phyloP scores from a whole-genome alignment of 2,329 filamentous ascomycete genomes.

The Talaromyces sp. region DNA sequence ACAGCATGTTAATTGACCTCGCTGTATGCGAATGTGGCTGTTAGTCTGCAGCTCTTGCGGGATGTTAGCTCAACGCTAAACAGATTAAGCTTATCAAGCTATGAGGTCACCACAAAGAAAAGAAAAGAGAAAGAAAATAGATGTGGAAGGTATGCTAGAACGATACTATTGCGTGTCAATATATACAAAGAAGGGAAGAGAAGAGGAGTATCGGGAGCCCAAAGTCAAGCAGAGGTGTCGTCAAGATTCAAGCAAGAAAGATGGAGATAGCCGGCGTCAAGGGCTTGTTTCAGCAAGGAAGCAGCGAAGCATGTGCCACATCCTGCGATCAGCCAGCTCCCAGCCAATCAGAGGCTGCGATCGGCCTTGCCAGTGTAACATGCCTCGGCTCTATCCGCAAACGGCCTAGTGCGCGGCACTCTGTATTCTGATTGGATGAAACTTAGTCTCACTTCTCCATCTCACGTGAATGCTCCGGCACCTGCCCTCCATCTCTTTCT shows the following conservation, averaged over 20 bases:
- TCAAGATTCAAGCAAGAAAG: background rate
- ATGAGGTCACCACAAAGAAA: background rate
- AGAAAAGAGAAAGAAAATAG: background rate
- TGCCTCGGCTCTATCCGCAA: conserved; percentile 10
- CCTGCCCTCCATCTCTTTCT: background rate
- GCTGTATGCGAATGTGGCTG: background rate
- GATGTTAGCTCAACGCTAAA: background rate
- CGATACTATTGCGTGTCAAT: background rate
- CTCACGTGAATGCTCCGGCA: background rate
- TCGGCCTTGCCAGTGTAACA: background rate
- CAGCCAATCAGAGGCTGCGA: background rate
- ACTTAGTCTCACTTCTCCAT: background rate
- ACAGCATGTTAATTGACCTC: conserved; percentile 34
- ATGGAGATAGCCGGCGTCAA: background rate
- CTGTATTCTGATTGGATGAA: background rate
- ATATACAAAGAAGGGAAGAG: background rate
- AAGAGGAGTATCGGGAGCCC: no score
- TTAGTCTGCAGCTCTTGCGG: background rate
- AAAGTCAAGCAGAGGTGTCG: background rate
- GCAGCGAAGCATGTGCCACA: conserved; percentile 1
- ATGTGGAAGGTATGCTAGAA: background rate
- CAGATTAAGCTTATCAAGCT: background rate
- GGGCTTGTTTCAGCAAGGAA: background rate
- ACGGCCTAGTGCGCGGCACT: background rate
- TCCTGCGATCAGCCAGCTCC: no score